Conservation (phyloP, 2,329 filamentous ascomycete species). For the Venturia effusa region DNA sequence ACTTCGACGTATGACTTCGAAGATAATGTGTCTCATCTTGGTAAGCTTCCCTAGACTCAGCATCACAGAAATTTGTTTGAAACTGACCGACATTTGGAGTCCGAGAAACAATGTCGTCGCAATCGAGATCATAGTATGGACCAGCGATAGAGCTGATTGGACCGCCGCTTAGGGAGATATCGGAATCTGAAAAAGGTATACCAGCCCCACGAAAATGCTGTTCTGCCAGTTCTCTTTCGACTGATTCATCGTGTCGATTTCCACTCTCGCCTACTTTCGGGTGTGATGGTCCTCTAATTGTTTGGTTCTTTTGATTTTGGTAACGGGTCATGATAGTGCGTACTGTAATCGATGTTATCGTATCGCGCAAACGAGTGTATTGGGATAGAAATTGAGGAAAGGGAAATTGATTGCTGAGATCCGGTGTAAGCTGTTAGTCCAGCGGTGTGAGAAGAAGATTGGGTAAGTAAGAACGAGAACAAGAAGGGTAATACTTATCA, state of each 20-base stretch:
- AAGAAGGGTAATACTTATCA: not conserved
- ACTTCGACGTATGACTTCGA: too few relatives aligned
- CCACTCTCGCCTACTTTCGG: not conserved
- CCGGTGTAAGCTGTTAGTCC: not conserved
- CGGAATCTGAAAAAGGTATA: not conserved
- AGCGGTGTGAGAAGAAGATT: not conserved
- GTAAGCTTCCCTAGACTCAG: not conserved
- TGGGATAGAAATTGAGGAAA: not conserved
- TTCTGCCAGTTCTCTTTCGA: not conserved
- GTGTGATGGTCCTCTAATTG: not conserved
- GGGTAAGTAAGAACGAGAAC: not conserved
- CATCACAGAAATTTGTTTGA: not conserved
- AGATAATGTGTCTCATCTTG: not conserved
- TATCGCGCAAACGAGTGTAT: not conserved
- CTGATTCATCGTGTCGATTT: not conserved
- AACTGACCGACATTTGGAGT: not conserved
- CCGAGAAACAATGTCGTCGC: not conserved
- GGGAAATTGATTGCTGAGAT: not conserved
- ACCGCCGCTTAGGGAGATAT: not conserved
- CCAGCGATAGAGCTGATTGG: not conserved
- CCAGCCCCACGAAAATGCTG: not conserved
- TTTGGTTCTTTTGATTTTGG: not conserved
- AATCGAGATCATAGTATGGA: not conserved
- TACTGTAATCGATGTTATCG: slow-evolving; percentile 1
- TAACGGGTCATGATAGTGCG: not conserved